Percentiles rank a stretch among this genome's conserved stretches.
phyloP scores from a whole-genome alignment of 768 basidiomycete species.

The Macrolepiota dolichaula region DNA sequence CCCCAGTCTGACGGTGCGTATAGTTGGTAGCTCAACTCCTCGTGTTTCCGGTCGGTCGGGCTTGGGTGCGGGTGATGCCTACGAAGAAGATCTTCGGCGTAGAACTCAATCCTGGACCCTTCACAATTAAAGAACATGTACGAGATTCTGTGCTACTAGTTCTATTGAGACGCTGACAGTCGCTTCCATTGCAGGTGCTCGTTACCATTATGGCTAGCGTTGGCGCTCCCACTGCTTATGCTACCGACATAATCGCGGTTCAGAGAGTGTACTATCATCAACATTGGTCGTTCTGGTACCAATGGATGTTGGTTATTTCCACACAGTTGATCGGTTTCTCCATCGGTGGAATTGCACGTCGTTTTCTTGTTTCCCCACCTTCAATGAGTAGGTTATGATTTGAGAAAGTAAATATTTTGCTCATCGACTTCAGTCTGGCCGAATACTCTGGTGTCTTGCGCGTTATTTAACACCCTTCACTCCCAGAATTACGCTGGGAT shows the following conservation, averaged over 20 bases:
- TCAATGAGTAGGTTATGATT: conserved; percentile 49
- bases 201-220: conserved; percentile 66
- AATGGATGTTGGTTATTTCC: conserved; percentile 65
- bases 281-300: conserved; percentile 47
- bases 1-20: conserved; percentile 16
- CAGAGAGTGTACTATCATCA: conserved; percentile 69
- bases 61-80: conserved; percentile 63
- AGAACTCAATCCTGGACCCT: conserved; percentile 69
- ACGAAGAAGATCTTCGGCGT: conserved; percentile 52
- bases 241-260: conserved; percentile 72
- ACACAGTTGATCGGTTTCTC: conserved; percentile 67
- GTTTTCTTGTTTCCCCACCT: conserved; percentile 62
- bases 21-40: conserved; percentile 69
- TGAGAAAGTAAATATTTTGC: neutral
- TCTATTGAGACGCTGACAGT: conserved; percentile 12
- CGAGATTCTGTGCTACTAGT: conserved; percentile 11
- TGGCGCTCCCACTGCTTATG: conserved; percentile 54
- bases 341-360: conserved; percentile 53
- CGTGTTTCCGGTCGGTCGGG: conserved; percentile 64
- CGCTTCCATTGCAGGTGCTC: conserved; percentile 37
- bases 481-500: conserved; percentile 54
- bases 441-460: conserved; percentile 63
- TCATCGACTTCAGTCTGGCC: conserved; percentile 61
- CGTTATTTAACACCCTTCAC: conserved; percentile 74
- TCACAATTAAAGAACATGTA: conserved; percentile 67